Evolutionary conservation across 140 eudicot species (phyloP), one percentile per base, ranked within the genome.

Genomic region (Ambrosia hybrid): DNA sequence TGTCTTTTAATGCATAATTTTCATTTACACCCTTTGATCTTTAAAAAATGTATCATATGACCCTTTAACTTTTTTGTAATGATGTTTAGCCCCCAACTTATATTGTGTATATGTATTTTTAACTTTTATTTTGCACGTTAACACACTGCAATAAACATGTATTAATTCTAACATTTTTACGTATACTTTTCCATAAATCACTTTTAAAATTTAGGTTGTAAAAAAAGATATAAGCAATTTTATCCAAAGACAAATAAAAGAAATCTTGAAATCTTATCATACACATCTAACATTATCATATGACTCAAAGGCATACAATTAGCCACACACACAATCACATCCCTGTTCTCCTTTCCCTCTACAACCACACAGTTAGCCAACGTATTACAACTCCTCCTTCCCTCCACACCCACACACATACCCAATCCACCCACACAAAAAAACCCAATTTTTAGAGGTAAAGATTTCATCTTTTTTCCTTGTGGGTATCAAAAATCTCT

Each of bases 281-380:
- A 76, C 81, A 76, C 81, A 65, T 64, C 78, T 13, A 78, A 71
- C 49, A 78, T 65, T 80, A 76, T 80, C 85, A 80, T 80, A 75
- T 57, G 85, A 76, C 46, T 64, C 37, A 21, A 38, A 81, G 85
- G 78, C 41, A 60, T 33, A 81, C 53, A 75, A 38, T 80, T 65
- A 76, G 81, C 78, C 84, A 80, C 80, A 68, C 73, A 74, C 64
- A 64, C 78, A 36, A 26, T 21, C 26, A 21, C 26, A 21, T 21
- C 26, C 26, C 26, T 21, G 26, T 21, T 37, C 55, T 16, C 62
- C 67, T 67, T 21, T 70, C 69, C 51, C 15, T 41, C 9, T 41
- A 73, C 83, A 73, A 67, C 80, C 83, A 79, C 83, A 73, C 75
- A 65, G 79, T 76, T 59, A 48, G 6, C 26, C 74, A 16, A 62